Evolutionary conservation across 2,329 filamentous ascomycete species (phyloP).

Genomic region (Metarhizium sp.): DNA sequence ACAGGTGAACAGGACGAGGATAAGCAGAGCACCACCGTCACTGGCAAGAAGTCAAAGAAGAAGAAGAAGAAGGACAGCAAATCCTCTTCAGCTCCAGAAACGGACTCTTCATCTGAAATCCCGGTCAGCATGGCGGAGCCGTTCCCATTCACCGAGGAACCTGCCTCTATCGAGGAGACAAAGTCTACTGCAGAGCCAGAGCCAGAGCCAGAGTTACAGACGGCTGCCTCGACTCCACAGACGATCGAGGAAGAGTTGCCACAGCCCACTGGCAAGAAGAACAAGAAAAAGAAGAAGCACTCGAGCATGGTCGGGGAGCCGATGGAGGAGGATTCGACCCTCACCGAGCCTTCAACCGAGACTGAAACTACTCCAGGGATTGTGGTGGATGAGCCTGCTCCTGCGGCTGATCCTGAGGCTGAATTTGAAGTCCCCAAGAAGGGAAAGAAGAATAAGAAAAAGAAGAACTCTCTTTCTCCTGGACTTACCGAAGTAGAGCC

Average conservation of each 20-base stretch:
- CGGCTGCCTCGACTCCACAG: too few species aligned
- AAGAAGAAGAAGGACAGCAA: constrained; percentile 23
- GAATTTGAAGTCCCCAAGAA: constrained; percentile 5
- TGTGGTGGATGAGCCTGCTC: not conserved
- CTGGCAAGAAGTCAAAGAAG: constrained; percentile 19
- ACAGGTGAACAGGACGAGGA: constrained; percentile 8
- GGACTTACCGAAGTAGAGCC: not conserved
- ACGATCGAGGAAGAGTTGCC: too few species aligned
- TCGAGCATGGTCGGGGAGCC: not conserved
- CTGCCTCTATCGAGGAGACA: not conserved
- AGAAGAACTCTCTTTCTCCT: constrained; percentile 9
- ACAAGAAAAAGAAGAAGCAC: not conserved
- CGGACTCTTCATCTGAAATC: not conserved
- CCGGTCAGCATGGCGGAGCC: not conserved
- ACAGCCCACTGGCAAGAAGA: too few species aligned
- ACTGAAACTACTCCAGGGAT: not conserved
- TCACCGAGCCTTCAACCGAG: not conserved
- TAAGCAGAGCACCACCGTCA: constrained; percentile 8
- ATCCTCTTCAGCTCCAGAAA: not conserved
- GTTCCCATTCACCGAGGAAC: constrained; percentile 1
- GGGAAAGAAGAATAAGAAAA: constrained; percentile 9
- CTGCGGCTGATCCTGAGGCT: not conserved
- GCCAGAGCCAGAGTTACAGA: constrained; percentile 7
- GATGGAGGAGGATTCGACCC: not conserved
- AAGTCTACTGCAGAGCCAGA: not conserved